A percentile compares a stretch with the other conserved stretches of the same genome.
These are phyloP conservation scores for Thelephora terrestris DNA, from an alignment of 1,284 basidiomycete genomes.

Conservation along the genomic window DNA sequence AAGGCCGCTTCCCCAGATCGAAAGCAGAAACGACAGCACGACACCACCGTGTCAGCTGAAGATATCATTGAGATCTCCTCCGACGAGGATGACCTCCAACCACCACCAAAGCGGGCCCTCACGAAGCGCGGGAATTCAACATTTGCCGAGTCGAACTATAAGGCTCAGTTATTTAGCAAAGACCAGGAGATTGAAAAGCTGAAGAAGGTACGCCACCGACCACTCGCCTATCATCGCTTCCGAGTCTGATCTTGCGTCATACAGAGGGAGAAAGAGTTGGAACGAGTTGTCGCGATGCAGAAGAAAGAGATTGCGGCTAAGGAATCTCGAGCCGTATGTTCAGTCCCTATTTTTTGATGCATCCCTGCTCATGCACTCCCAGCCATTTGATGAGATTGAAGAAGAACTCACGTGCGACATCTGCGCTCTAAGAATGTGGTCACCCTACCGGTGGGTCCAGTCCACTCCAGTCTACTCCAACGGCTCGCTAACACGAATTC, in stretches of 20 bases:
- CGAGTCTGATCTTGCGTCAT: too few relatives aligned
- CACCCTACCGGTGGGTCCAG: conserved; percentile 45
- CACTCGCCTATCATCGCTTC: too few relatives aligned
- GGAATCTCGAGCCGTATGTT: conserved; percentile 6
- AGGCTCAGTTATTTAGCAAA: background rate
- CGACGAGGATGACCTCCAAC: conserved; percentile 22
- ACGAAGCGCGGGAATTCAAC: background rate
- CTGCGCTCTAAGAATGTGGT: conserved; percentile 51
- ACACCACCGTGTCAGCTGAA: conserved; percentile 15
- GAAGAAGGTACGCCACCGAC: background rate
- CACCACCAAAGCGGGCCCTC: background rate
- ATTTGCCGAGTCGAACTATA: background rate
- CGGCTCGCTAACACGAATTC: conserved; percentile 3
- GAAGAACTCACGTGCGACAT: conserved; percentile 52
- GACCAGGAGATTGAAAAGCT: conserved; percentile 9
- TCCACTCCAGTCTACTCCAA: conserved; percentile 3
- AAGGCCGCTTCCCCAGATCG: too few relatives aligned
- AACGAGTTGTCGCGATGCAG: too few relatives aligned
- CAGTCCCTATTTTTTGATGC: conserved; percentile 10
- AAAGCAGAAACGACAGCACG: conserved; percentile 13
- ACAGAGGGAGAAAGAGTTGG: too few relatives aligned
- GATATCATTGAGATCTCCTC: conserved; percentile 23
- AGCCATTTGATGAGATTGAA: conserved; percentile 37
- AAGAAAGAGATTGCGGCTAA: background rate
- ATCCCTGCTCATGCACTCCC: conserved; percentile 14